Conservation (phyloP, 495 filamentous ascomycete genomes). For the Aspergillus leporis region DNA sequence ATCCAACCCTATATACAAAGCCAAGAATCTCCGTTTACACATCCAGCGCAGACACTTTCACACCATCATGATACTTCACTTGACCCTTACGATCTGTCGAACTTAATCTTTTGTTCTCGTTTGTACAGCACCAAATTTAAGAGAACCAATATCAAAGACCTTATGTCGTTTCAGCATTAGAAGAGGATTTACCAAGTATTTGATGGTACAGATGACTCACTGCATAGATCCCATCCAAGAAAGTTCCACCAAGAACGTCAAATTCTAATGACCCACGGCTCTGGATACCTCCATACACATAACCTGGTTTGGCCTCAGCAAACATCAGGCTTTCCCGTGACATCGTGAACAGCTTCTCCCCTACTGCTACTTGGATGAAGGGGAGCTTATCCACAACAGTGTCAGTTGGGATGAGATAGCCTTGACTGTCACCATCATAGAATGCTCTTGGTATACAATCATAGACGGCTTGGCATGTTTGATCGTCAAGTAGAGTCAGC, state of each 20-base stretch:
- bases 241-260: slow-evolving; percentile 74
- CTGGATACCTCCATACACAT: slow-evolving; percentile 76
- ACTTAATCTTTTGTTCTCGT: background rate
- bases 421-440: slow-evolving; percentile 65
- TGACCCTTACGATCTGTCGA: background rate
- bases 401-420: slow-evolving; percentile 63
- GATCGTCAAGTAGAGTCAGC: slow-evolving; percentile 68
- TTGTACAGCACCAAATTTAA: slow-evolving; percentile 68
- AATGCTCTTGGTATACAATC: slow-evolving; percentile 64
- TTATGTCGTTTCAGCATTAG: slow-evolving; percentile 22
- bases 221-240: slow-evolving; percentile 74
- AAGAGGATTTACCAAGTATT: background rate
- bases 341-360: slow-evolving; percentile 62
- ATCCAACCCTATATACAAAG: background rate
- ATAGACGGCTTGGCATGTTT: slow-evolving; percentile 67
- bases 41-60: background rate
- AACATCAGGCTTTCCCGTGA: slow-evolving; percentile 75
- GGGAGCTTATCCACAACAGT: slow-evolving; percentile 62
- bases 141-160: slow-evolving; percentile 77
- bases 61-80: background rate
- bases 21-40: background rate
- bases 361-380: slow-evolving; percentile 66
- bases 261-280: slow-evolving; percentile 64
- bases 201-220: slow-evolving; percentile 45
- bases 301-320: slow-evolving; percentile 56